Percentiles rank a stretch among this genome's conserved stretches.
Conservation (phyloP, 352 stramenopile genomes). For the Phytophthora colocasiae region DNA sequence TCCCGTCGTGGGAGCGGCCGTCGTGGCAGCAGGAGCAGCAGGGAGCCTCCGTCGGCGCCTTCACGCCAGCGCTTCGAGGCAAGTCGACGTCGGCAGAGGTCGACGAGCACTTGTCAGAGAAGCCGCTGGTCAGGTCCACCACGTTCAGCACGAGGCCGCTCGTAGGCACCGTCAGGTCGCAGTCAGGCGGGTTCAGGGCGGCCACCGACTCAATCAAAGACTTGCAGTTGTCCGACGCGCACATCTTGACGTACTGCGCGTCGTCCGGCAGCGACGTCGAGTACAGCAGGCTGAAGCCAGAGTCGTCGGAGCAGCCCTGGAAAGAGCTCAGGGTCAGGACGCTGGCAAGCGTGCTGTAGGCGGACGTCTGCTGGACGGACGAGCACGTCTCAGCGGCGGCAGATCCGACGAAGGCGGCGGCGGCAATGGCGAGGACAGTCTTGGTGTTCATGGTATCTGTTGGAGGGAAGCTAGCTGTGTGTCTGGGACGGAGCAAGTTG, state of each 20-base stretch:
- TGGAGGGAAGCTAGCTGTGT: constrained; percentile 10
- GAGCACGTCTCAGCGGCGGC: constrained; percentile 30
- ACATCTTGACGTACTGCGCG: constrained; percentile 40
- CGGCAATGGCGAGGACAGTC: constrained; percentile 28
- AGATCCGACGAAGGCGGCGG: constrained; percentile 29
- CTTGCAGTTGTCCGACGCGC: constrained; percentile 34
- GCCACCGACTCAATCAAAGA: constrained; percentile 28
- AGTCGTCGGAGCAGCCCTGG: constrained; percentile 30
- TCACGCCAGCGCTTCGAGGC: constrained; percentile 8
- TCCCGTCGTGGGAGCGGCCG: constrained; percentile 9
- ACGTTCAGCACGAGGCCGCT: constrained; percentile 43
- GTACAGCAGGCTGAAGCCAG: constrained; percentile 40
- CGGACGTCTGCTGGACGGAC: constrained; percentile 19
- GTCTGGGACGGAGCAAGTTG: constrained; percentile 26
- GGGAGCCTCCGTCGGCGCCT: constrained; percentile 5
- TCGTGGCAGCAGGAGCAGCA: constrained; percentile 8
- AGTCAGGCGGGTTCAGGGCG: constrained; percentile 38
- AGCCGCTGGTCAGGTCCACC: constrained; percentile 27
- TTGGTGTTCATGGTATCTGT: constrained; percentile 39
- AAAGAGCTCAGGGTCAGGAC: constrained; percentile 29
- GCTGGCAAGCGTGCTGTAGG: constrained; percentile 32
- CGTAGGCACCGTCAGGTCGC: constrained; percentile 39
- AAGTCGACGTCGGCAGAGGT: constrained; percentile 8
- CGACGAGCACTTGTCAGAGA: constrained; percentile 31
- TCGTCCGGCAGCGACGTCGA: constrained; percentile 38